Evolutionary conservation across 805 yeast genomes (phyloP).

Genomic region (Yueomyces sp.): DNA sequence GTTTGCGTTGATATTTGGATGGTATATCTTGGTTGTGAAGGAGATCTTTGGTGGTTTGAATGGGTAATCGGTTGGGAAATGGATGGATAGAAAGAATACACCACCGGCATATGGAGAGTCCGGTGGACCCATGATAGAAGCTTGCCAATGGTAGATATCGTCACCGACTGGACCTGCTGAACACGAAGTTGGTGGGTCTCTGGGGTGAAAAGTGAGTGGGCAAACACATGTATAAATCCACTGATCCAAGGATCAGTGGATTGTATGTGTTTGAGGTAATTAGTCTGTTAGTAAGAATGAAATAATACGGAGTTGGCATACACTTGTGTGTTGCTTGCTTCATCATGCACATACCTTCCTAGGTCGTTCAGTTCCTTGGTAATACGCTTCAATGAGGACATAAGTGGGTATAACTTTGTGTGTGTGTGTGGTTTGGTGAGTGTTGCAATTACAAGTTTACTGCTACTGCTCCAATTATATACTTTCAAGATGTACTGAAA

Average conservation of each 20-base stretch:
- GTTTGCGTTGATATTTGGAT: constrained; percentile 90
- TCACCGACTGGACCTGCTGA: constrained; percentile 99
- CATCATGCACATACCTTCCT: constrained; percentile 57
- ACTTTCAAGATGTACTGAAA: too few relatives aligned
- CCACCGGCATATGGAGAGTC: constrained; percentile 88
- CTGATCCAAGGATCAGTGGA: too few relatives aligned
- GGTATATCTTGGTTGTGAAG: constrained; percentile 92
- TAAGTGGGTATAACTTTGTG: constrained; percentile 16
- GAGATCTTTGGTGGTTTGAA: constrained; percentile 94
- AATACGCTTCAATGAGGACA: constrained; percentile 84
- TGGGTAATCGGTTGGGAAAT: constrained; percentile 98
- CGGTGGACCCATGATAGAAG: constrained; percentile 97
- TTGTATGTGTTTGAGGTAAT: too few relatives aligned
- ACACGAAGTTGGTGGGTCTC: constrained; percentile 98
- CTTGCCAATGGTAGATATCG: constrained; percentile 98
- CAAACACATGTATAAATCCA: too few relatives aligned
- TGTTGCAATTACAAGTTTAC: too few relatives aligned
- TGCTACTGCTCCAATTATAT: too few relatives aligned
- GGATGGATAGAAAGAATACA: constrained; percentile 88
- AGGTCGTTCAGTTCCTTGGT: constrained; percentile 90
- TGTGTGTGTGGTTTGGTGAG: too few relatives aligned
- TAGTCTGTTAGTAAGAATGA: too few relatives aligned
- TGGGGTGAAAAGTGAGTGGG: constrained; percentile 16
- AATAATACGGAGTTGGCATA: too few relatives aligned
- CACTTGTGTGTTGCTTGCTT: too few relatives aligned